phyloP scores from a whole-genome alignment of 495 filamentous ascomycete genomes.

The Penicillium coffeae region DNA sequence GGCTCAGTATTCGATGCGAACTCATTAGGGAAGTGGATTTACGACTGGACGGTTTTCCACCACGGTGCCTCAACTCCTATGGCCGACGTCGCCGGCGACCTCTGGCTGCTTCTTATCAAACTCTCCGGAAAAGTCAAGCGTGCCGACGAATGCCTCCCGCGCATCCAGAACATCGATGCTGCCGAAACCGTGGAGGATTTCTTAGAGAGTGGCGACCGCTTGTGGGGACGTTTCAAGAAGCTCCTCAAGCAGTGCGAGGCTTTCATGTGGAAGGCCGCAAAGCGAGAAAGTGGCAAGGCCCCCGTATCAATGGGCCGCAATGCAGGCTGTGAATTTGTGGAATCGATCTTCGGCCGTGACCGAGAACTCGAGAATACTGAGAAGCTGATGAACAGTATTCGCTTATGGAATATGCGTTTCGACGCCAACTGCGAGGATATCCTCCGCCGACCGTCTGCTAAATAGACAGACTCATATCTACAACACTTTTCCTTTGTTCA shows the following conservation, averaged over 20 bases:
- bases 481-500: neutral
- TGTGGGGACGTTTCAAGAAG: constrained; percentile 82
- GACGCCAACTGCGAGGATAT: constrained; percentile 96
- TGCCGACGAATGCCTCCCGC: constrained; percentile 73
- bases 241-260: constrained; percentile 87
- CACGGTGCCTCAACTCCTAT: constrained; percentile 83
- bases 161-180: constrained; percentile 67
- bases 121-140: constrained; percentile 95
- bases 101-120: constrained; percentile 94
- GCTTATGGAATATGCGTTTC: constrained; percentile 93
- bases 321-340: constrained; percentile 92
- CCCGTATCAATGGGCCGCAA: constrained; percentile 82
- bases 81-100: constrained; percentile 86
- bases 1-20: constrained; percentile 98
- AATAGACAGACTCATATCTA: constrained; percentile 11
- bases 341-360: constrained; percentile 92
- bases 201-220: constrained; percentile 81
- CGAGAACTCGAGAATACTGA: constrained; percentile 91
- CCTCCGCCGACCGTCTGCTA: constrained; percentile 48
- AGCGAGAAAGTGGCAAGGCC: constrained; percentile 55
- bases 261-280: constrained; percentile 82
- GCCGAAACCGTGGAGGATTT: constrained; percentile 86
- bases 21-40: constrained; percentile 97
- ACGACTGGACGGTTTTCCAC: constrained; percentile 97
- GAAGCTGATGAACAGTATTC: constrained; percentile 86